phyloP scores from a whole-genome alignment of 1,284 basidiomycete species.

The Apiotrichum brassicae region DNA sequence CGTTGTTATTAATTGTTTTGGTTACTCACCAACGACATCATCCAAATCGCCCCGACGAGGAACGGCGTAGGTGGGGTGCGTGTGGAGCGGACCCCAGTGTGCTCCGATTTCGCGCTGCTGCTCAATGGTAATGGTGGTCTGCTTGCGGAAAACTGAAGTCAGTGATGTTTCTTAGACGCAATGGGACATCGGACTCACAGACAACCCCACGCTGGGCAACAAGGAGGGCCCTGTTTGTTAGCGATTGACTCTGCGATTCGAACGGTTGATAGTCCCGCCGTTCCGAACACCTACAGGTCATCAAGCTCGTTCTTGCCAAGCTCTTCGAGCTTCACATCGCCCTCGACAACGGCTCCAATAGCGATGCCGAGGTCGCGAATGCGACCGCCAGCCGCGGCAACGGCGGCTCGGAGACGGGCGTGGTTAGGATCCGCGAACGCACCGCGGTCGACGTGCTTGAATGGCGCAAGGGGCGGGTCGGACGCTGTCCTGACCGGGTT shows the following conservation, averaged over 20 bases:
- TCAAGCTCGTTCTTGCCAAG: constrained; percentile 48
- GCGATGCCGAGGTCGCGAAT: constrained; percentile 46
- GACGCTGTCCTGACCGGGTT: constrained; percentile 31
- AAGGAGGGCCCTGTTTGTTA: constrained; percentile 32
- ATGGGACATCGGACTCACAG: constrained; percentile 28
- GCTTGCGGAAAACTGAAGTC: constrained; percentile 39
- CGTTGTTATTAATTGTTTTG: not conserved
- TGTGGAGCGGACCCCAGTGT: constrained; percentile 71
- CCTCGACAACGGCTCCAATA: constrained; percentile 47
- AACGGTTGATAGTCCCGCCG: too few species aligned
- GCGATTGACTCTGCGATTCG: too few species aligned
- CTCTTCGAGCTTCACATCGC: constrained; percentile 47
- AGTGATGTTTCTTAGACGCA: not conserved
- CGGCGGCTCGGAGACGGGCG: constrained; percentile 33
- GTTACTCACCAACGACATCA: constrained; percentile 55
- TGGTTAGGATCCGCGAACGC: constrained; percentile 46
- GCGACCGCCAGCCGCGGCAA: constrained; percentile 41
- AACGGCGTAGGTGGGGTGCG: constrained; percentile 71
- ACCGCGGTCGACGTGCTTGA: constrained; percentile 59
- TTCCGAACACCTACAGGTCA: constrained; percentile 48
- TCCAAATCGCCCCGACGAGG: constrained; percentile 62
- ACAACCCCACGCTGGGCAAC: constrained; percentile 43
- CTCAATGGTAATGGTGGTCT: constrained; percentile 50
- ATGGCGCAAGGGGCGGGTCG: constrained; percentile 50
- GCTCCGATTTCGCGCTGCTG: constrained; percentile 66